These are phyloP conservation scores for Prunus padus DNA, from an alignment of 306 rosid species.

Conservation along the genomic window DNA sequence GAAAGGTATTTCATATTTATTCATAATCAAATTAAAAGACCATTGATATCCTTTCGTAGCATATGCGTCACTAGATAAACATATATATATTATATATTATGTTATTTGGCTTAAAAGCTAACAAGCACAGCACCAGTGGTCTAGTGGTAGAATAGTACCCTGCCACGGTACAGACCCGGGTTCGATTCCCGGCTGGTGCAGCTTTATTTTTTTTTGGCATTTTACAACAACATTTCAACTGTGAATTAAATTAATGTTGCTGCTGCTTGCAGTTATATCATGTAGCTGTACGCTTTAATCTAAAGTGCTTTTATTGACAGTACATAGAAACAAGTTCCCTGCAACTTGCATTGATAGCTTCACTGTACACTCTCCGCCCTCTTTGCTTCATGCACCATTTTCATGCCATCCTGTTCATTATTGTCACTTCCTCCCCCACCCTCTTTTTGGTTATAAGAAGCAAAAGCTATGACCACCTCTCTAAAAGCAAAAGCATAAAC, in stretches of 20 bases:
- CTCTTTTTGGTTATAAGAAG: too few species aligned
- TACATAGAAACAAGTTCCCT: background rate
- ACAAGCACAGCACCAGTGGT: constrained; percentile 66
- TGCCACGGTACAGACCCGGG: constrained; percentile 65
- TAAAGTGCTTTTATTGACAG: background rate
- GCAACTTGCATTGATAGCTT: background rate
- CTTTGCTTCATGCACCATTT: background rate
- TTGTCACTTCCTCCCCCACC: background rate
- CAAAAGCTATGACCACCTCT: too few species aligned
- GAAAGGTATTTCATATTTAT: background rate
- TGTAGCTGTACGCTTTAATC: too few species aligned
- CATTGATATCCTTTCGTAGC: too few species aligned
- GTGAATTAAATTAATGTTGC: too few species aligned
- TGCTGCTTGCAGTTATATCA: too few species aligned
- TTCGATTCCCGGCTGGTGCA: constrained; percentile 61
- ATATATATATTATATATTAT: background rate
- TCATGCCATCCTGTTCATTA: background rate
- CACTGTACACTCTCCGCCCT: background rate
- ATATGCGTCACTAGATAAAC: too few species aligned
- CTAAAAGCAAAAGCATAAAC: too few species aligned
- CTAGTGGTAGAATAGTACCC: constrained; percentile 98
- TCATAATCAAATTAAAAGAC: too few species aligned
- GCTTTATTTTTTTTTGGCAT: background rate
- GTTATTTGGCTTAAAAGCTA: fast-evolving
- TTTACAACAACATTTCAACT: too few species aligned